Evolutionary conservation across 805 yeast species (phyloP), one percentile per base, ranked within the genome.

Genomic region (Pichia manshurica): DNA sequence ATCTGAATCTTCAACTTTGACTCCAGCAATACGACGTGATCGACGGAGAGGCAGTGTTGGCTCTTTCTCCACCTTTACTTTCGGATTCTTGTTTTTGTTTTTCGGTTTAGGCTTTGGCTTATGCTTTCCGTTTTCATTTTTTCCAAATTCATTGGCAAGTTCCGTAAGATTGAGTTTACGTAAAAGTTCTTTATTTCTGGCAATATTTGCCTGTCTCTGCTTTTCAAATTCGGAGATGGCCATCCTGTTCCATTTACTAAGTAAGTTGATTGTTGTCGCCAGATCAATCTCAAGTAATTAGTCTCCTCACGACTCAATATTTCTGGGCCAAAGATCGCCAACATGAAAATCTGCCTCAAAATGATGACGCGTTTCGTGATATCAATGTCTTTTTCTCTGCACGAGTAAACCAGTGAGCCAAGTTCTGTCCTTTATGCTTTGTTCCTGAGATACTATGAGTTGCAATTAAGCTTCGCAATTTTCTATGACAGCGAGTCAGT

Each of bases 21-120:
- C 74, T 1, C 96, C 96, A 4, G 87, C 87, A 21, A 90, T 59
- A 53, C 97, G 71, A 43, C 88, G 72, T 0, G 96, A 88, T 51
- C 89, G 74, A 60, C 96, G 72, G 1, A 81, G 71, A 0, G 96
- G 95, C 15, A 71, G 59, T 2, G 51, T 47, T 31, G 63, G 58
- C 44, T 58, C 64, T 12, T 63, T 66, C 23, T 63, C 61, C 9
- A 61, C 58, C 35, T 60, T 59, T 43, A 45, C 58, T 57, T 53
- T 58, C 48, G 58, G 34, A 38, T 35, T 8, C 33, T 50, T 20
- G 46, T 49, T 25, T 42, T 52, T 50, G 37, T 42, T 51, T 37
- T 53, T 25, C 31, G 29, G 6, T 38, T 43, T 5, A 20, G 34
- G 19, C 21, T 47, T 35, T 15, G 16, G 16, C 6, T 35, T 12